Evolutionary conservation across 1,284 basidiomycete genomes (phyloP).

Genomic region (Schizopora paradoxa): DNA sequence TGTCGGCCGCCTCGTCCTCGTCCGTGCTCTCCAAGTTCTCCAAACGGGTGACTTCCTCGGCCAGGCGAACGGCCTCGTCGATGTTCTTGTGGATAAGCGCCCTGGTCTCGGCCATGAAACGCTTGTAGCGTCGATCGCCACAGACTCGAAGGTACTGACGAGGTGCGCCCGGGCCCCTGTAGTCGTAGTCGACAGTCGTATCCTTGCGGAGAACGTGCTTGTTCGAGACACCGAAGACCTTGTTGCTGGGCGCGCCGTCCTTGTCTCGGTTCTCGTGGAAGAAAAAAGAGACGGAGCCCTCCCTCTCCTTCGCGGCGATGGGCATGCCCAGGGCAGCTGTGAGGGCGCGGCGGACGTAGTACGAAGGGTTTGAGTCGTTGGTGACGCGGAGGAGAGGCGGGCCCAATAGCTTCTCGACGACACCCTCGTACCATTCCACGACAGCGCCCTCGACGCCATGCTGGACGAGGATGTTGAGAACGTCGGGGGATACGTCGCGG

Average conservation of each 20-base stretch:
- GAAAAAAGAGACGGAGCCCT: slow-evolving; percentile 19
- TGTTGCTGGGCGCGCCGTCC: slow-evolving; percentile 17
- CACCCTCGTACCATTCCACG: slow-evolving; percentile 37
- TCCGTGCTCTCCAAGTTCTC: background rate
- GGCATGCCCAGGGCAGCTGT: slow-evolving; percentile 18
- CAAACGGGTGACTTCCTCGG: slow-evolving; percentile 12
- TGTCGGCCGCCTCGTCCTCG: slow-evolving; percentile 1
- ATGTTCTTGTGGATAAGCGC: slow-evolving; percentile 3
- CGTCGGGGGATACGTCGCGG: slow-evolving; percentile 32
- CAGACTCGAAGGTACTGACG: slow-evolving; percentile 16
- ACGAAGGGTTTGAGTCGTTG: slow-evolving; percentile 24
- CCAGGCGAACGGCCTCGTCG: slow-evolving; percentile 6
- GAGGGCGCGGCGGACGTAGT: slow-evolving; percentile 23
- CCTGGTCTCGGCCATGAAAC: slow-evolving; percentile 19
- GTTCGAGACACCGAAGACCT: slow-evolving; percentile 21
- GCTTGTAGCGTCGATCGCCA: slow-evolving; percentile 15
- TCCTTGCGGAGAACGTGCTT: slow-evolving; percentile 21
- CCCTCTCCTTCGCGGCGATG: slow-evolving; percentile 16
- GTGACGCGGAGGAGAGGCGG: slow-evolving; percentile 23
- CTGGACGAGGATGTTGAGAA: slow-evolving; percentile 31
- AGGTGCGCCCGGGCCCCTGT: slow-evolving; percentile 10
- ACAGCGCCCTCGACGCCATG: slow-evolving; percentile 30
- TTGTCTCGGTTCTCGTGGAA: slow-evolving; percentile 20
- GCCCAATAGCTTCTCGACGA: slow-evolving; percentile 23
- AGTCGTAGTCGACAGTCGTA: slow-evolving; percentile 18